phyloP scores from a whole-genome alignment of 1,284 basidiomycete species.

The Stygiomarasmius scandens region DNA sequence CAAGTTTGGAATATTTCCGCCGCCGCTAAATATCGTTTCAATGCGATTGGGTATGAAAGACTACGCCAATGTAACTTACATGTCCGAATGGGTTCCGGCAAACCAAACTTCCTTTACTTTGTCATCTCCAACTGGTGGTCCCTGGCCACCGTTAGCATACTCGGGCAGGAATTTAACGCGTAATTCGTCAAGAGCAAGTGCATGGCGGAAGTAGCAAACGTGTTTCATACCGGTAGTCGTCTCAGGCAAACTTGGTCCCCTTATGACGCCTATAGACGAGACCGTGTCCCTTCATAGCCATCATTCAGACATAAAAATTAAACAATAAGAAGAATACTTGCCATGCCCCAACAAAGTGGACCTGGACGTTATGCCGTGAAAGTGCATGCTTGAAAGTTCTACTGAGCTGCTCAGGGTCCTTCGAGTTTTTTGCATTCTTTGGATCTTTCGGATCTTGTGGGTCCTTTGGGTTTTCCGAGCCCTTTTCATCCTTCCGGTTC shows the following conservation, averaged over 20 bases:
- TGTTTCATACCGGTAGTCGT: slow-evolving; percentile 10
- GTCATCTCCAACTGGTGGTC: not conserved
- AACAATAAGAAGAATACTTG: too few species aligned
- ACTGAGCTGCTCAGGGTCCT: slow-evolving; percentile 18
- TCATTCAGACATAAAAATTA: too few species aligned
- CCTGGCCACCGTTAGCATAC: not conserved
- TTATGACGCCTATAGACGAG: too few species aligned
- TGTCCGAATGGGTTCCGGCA: slow-evolving; percentile 25
- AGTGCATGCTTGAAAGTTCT: slow-evolving; percentile 39
- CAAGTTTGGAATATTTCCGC: not conserved
- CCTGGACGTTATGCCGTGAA: slow-evolving; percentile 27
- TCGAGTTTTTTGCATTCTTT: not conserved
- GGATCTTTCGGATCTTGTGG: too few species aligned
- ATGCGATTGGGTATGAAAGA: not conserved
- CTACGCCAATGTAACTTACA: slow-evolving; percentile 21
- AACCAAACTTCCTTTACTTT: too few species aligned
- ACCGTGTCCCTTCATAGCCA: too few species aligned
- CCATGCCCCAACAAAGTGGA: slow-evolving; percentile 48
- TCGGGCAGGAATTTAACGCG: slow-evolving; percentile 20
- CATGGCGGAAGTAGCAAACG: slow-evolving; percentile 25
- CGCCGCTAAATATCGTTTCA: not conserved
- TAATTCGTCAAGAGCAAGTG: slow-evolving; percentile 25
- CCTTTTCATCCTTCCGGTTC: too few species aligned
- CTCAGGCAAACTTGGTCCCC: too few species aligned
- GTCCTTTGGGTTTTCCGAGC: too few species aligned